A percentile compares a stretch with the other conserved stretches of the same genome.
Evolutionary conservation across 164 flowering plant genomes (phyloP).

Genomic region (Aristolochia fimbriata): DNA sequence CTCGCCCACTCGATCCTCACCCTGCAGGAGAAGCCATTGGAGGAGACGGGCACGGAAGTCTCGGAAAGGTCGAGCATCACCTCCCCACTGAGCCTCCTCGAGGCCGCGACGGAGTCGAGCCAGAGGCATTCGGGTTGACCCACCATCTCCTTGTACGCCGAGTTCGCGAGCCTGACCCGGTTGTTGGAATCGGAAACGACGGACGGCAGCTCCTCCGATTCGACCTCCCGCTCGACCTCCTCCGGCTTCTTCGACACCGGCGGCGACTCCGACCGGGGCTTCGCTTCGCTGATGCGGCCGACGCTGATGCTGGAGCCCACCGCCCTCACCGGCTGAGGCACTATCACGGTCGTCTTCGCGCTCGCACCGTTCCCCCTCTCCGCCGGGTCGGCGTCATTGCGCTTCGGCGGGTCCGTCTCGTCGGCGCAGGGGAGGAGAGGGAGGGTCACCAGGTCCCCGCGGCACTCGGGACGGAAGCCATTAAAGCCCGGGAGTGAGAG

Average conservation of each 20-base stretch:
- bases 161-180: constrained; percentile 66
- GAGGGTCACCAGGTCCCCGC: constrained; percentile 35
- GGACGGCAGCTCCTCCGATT: constrained; percentile 55
- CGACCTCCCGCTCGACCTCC: constrained; percentile 74
- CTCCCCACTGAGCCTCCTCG: constrained; percentile 71
- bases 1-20: constrained; percentile 77
- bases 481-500: constrained; percentile 10
- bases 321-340: constrained; percentile 69
- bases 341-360: constrained; percentile 20
- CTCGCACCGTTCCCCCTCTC: too few relatives aligned
- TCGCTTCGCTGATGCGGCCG: constrained; percentile 26
- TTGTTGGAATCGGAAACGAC: constrained; percentile 74
- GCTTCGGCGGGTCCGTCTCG: too few relatives aligned
- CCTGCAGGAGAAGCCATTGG: constrained; percentile 58
- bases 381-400: too few relatives aligned
- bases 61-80: constrained; percentile 41
- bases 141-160: constrained; percentile 87
- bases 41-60: constrained; percentile 16
- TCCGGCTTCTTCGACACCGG: constrained; percentile 27
- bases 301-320: constrained; percentile 63
- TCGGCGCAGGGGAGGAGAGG: constrained; percentile 34
- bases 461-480: constrained; percentile 4
- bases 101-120: constrained; percentile 49
- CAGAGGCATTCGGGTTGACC: constrained; percentile 93
- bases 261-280: background rate